Evolutionary conservation across 805 yeast genomes (phyloP), one percentile per base, ranked within the genome.

Genomic region (Saturnispora kantuleensis): DNA sequence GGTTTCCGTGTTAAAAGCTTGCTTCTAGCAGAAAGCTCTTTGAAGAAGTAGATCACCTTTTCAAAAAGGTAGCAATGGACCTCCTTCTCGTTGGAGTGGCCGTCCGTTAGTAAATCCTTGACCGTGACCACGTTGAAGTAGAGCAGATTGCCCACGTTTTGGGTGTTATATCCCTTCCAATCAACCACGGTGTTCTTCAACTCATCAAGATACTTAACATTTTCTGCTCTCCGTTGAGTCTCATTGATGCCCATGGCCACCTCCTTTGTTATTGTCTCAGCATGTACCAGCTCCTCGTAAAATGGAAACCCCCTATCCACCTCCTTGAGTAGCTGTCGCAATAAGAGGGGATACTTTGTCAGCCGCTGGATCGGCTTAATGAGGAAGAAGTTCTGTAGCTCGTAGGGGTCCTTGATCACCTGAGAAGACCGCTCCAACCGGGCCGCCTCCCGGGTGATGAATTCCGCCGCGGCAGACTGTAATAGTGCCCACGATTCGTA

Each of bases 401-500:
- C 98, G 58, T 88, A 80, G 36, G 86, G 83, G 26, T 93, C 90
- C 51, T 81, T 90, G 48, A 89, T 77, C 34, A 88, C 64, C 16
- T 67, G 58, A 4, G 82, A 70, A 16, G 79, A 70, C 48, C 72
- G 71, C 39, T 59, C 65, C 43, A 87, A 70, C 52, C 76, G 76
- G 5, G 70, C 58, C 5, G 77, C 73, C 52, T 84, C 87, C 51
- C 72, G 74, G 38, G 71, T 69, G 33, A 93, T 84, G 45, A 87
- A 73, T 45, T 86, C 95, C 36, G 86, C 75, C 1, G 97, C 96
- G 3, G 86, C 78, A 52, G 79, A 77, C 63, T 87, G 97, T 47
- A 90, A 90, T 44, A 88, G 72, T 21, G 97, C 85, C 90, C 96
- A 93, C 7, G 95, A 88, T 61, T 88, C 96, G 63, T 93, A 93